Conservation (phyloP, 164 flowering plant genomes). For the Malania oleifera region DNA sequence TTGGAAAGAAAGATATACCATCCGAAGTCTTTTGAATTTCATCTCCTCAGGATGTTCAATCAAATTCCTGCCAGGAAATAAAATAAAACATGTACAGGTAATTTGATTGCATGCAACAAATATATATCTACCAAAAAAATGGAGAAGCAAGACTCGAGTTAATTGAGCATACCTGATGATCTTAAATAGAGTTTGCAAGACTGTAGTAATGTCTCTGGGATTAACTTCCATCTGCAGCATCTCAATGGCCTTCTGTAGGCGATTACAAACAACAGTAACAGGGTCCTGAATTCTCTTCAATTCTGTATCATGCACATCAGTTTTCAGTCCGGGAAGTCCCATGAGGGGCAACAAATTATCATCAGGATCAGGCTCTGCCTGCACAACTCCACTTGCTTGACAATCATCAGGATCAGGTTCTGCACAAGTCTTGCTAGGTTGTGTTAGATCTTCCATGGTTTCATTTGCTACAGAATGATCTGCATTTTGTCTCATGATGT, state of each 20-base stretch:
- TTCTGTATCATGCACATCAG: constrained; percentile 56
- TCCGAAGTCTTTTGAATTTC: constrained; percentile 72
- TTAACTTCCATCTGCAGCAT: constrained; percentile 50
- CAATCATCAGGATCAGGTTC: constrained; percentile 33
- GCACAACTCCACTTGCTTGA: constrained; percentile 6
- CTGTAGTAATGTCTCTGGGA: constrained; percentile 38
- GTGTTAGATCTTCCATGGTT: constrained; percentile 11
- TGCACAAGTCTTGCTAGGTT: constrained; percentile 5
- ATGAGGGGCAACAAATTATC: constrained; percentile 13
- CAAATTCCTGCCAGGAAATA: constrained; percentile 55
- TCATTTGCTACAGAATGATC: constrained; percentile 4
- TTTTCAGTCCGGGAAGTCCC: constrained; percentile 13
- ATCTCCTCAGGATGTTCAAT: constrained; percentile 76
- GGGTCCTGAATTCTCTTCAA: constrained; percentile 74
- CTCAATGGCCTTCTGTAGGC: constrained; percentile 61
- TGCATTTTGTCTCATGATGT: neutral
- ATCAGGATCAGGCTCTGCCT: constrained; percentile 46
- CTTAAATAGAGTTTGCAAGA: constrained; percentile 64
- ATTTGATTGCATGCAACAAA: neutral
- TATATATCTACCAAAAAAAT: neutral
- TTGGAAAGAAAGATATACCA: constrained; percentile 40
- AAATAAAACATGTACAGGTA: neutral
- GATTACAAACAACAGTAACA: constrained; percentile 45
- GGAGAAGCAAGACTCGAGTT: constrained; percentile 2
- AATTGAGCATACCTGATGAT: constrained; percentile 53